These are phyloP conservation scores for Collybia sordida DNA, from an alignment of 768 basidiomycete genomes.

Conservation along the genomic window DNA sequence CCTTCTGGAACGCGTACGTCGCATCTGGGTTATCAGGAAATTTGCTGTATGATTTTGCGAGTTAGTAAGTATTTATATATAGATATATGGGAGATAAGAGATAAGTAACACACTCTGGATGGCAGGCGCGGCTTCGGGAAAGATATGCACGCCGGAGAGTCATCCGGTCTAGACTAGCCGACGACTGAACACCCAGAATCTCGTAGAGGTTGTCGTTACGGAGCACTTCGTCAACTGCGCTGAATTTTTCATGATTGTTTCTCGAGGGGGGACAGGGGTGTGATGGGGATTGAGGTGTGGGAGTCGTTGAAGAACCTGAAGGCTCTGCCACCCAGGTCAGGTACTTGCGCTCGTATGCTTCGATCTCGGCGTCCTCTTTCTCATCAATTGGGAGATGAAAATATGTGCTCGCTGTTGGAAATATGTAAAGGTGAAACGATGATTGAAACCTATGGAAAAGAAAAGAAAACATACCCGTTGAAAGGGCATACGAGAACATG, in stretches of 20 bases:
- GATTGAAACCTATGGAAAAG: background rate
- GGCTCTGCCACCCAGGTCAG: constrained; percentile 49
- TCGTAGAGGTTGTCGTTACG: constrained; percentile 66
- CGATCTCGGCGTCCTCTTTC: constrained; percentile 47
- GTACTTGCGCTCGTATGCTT: constrained; percentile 43
- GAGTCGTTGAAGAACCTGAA: constrained; percentile 17
- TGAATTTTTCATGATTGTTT: constrained; percentile 7
- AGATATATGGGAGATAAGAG: background rate
- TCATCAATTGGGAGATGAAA: constrained; percentile 67
- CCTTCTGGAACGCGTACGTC: constrained; percentile 84
- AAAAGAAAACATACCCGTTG: constrained; percentile 32
- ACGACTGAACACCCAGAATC: constrained; percentile 64
- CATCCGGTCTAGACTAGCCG: constrained; percentile 52
- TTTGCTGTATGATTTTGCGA: constrained; percentile 51
- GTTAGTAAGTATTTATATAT: constrained; percentile 7
- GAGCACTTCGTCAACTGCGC: constrained; percentile 53
- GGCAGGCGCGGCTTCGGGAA: constrained; percentile 70
- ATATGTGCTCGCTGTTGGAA: constrained; percentile 51
- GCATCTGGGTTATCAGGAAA: constrained; percentile 76
- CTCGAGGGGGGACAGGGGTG: background rate
- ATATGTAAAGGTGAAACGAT: constrained; percentile 6
- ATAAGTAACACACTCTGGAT: constrained; percentile 74
- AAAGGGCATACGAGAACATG: constrained; percentile 49
- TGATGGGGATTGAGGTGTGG: constrained; percentile 2
- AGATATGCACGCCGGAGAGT: constrained; percentile 76